Conservation (phyloP, 108 stramenopile genomes). For the Skeletonema marinoi region DNA sequence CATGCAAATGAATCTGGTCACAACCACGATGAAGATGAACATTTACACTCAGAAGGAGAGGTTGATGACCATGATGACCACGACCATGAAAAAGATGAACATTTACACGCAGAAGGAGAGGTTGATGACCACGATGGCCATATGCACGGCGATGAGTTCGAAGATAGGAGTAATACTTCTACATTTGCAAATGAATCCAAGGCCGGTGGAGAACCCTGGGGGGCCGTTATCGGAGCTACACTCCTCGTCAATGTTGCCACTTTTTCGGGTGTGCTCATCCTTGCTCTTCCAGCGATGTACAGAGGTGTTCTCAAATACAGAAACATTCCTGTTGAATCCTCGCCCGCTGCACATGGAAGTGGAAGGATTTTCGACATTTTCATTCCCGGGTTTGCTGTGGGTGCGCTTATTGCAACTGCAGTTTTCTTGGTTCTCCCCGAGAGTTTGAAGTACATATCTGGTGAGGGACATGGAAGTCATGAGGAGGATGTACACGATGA, state of each 20-base stretch:
- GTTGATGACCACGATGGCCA: background rate
- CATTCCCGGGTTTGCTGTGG: conserved; percentile 40
- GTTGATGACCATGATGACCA: background rate
- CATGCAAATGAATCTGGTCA: background rate
- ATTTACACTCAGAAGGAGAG: background rate
- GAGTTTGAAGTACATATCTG: conserved; percentile 2
- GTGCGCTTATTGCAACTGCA: conserved; percentile 39
- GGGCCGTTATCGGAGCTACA: conserved; percentile 31
- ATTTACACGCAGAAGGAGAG: background rate
- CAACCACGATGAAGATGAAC: background rate
- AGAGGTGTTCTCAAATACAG: conserved; percentile 11
- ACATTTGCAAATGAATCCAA: background rate
- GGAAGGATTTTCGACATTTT: conserved; percentile 24
- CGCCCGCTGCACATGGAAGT: background rate
- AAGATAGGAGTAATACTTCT: background rate
- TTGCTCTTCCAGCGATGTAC: conserved; percentile 24
- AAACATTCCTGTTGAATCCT: background rate
- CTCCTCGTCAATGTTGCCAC: conserved; percentile 44
- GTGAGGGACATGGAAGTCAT: background rate
- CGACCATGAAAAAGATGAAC: background rate
- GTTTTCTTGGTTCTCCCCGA: conserved; percentile 46
- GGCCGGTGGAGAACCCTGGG: conserved; percentile 23
- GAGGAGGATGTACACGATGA: background rate
- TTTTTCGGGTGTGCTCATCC: conserved; percentile 30
- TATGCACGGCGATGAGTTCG: background rate